Conservation (phyloP, 2,329 filamentous ascomycete genomes). For the Pyrenochaeta sp. region DNA sequence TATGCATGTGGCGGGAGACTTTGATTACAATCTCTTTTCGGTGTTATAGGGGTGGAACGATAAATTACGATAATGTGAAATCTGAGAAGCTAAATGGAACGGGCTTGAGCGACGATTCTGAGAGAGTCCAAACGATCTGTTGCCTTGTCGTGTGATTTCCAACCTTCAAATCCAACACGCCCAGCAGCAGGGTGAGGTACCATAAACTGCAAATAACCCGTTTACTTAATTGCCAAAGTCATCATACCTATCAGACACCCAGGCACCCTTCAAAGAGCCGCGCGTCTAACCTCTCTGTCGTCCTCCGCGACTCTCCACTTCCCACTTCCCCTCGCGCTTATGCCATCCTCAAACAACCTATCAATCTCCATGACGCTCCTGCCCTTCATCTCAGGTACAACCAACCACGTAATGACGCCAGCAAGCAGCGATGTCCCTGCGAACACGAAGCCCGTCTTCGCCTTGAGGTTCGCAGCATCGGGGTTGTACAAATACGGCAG, state of each 20-base stretch:
- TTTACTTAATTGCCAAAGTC: too few relatives aligned
- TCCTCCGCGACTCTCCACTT: constrained; percentile 9
- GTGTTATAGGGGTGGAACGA: background rate
- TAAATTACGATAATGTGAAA: background rate
- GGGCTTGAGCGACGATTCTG: background rate
- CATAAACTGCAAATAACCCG: too few relatives aligned
- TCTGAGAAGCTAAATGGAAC: background rate
- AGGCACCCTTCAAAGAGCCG: background rate
- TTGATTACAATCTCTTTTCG: background rate
- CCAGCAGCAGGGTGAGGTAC: too few relatives aligned
- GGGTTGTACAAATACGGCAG: constrained; percentile 51
- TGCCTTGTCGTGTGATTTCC: background rate
- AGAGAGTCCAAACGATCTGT: background rate
- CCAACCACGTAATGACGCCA: background rate
- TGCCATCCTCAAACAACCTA: constrained; percentile 39
- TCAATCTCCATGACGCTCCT: constrained; percentile 60
- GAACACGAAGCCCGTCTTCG: constrained; percentile 52
- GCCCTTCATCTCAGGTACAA: constrained; percentile 64
- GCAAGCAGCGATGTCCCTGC: constrained; percentile 26
- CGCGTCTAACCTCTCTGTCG: background rate
- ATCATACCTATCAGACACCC: background rate
- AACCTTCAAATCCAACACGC: background rate
- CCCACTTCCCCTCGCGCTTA: constrained; percentile 27
- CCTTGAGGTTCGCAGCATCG: constrained; percentile 46
- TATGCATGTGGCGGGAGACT: background rate